Base-by-base conservation (phyloP, 2,329 filamentous ascomycete genomes). In the Paecilomyces variotii region DNA sequence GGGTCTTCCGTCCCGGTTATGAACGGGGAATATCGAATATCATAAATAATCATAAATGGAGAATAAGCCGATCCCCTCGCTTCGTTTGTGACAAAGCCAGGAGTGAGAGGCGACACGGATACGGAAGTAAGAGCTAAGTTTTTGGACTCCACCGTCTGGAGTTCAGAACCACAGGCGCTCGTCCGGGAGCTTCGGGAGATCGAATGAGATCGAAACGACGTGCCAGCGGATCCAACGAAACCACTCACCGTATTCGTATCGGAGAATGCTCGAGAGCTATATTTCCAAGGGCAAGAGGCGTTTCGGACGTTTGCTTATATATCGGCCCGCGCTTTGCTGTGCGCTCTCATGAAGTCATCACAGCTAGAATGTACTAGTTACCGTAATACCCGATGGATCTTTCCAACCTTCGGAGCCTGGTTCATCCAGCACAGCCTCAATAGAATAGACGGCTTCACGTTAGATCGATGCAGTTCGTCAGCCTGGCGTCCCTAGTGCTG, bases 161-260 rank as follows among this genome's bases (percentile, higher is more conserved):
- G 30, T 32, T 19, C 4, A 45, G 39, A 45, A 45, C 30, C 7
- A 14, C 39, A 19, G 7, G 39, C 39, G 39, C 39, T 45, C 4
- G 39, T n/a, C 59, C 65, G 64, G 64, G 59, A 61, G 28, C 45
- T 54, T 60, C 66, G 65, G 63, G 64, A 57, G 58, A 25, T 45
- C 39, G 39, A 45, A 45, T 45, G 6, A 14, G 19, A 45, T 19
- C 7, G 30, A 32, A 32, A 32, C 30, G 30, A 32, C 30, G n/a
- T 19, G 5, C 39, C 39, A 19, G 39, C 39, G 39, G 39, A 45
- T 45, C 39, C 7, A 14, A 45, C 19, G 14, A 19, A 19, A 45
- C 39, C 39, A 45, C 39, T 45, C 4, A 24, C 39, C 39, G 39
- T 45, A 45, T 24, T 45, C 39, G 39, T 45, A 45, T 45, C n/a